A percentile compares a stretch with the other conserved stretches of the same genome.
These are phyloP conservation scores for Vaccinium darrowii DNA, from an alignment of 148 eudicot species.

Conservation along the genomic window DNA sequence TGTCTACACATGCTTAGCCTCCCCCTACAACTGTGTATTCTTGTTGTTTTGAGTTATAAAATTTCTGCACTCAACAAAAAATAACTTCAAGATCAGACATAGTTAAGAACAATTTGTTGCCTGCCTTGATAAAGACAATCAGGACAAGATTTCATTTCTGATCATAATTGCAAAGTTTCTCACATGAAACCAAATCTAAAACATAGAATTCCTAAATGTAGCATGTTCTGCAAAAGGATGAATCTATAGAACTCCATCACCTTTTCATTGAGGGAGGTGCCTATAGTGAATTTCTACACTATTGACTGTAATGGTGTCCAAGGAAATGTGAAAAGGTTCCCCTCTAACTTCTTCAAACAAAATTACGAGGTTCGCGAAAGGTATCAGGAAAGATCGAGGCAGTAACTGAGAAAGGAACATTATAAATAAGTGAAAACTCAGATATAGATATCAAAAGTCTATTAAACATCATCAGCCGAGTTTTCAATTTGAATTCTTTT, in stretches of 20 bases:
- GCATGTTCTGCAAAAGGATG: background rate
- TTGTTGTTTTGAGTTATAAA: too few relatives aligned
- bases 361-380: constrained; percentile 30
- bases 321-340: constrained; percentile 36
- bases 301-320: constrained; percentile 32
- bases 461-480: background rate
- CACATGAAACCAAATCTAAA: too few relatives aligned
- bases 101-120: background rate
- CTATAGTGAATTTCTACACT: background rate
- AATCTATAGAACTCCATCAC: background rate
- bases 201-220: background rate
- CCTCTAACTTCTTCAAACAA: constrained; percentile 38
- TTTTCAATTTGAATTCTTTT: background rate
- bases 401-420: constrained; percentile 26
- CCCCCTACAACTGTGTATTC: too few relatives aligned
- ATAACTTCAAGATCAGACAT: background rate
- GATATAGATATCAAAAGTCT: background rate
- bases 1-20: too few relatives aligned
- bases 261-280: background rate
- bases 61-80: too few relatives aligned
- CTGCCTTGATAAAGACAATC: background rate
- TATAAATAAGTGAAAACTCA: background rate
- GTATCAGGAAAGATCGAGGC: constrained; percentile 39
- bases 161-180: too few relatives aligned
- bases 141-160: background rate